A percentile compares a stretch with the other conserved stretches of the same genome.
These are phyloP conservation scores for Aspergillus pseudonomiae DNA, from an alignment of 2,329 filamentous ascomycete genomes.

Conservation along the genomic window DNA sequence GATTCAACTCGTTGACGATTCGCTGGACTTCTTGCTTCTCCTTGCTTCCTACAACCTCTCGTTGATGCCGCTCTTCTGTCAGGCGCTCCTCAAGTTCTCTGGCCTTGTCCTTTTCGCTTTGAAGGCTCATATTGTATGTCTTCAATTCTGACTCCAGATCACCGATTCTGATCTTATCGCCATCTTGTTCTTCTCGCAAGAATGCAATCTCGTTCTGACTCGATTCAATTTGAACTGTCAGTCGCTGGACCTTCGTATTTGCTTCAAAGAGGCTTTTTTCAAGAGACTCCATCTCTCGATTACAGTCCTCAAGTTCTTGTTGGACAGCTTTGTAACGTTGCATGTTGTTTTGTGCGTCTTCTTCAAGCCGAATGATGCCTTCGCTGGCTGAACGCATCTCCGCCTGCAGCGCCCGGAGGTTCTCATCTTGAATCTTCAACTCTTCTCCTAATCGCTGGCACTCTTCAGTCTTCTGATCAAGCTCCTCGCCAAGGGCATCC, in stretches of 20 bases:
- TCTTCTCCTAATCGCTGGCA: slow-evolving; percentile 71
- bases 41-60: slow-evolving; percentile 80
- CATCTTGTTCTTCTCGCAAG: slow-evolving; percentile 92
- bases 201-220: slow-evolving; percentile 93
- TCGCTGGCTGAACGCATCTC: slow-evolving; percentile 94
- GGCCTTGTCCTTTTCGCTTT: slow-evolving; percentile 79
- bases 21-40: slow-evolving; percentile 96
- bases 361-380: slow-evolving; percentile 81
- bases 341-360: slow-evolving; percentile 79
- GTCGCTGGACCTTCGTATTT: slow-evolving; percentile 82
- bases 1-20: slow-evolving; percentile 88
- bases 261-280: slow-evolving; percentile 83
- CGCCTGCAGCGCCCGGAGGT: slow-evolving; percentile 85
- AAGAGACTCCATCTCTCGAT: slow-evolving; percentile 81
- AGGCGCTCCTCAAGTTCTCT: slow-evolving; percentile 75
- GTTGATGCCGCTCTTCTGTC: slow-evolving; percentile 77
- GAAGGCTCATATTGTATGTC: slow-evolving; percentile 75
- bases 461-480: slow-evolving; percentile 72
- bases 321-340: slow-evolving; percentile 81
- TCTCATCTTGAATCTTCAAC: slow-evolving; percentile 76
- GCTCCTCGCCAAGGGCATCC: slow-evolving; percentile 62
- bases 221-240: slow-evolving; percentile 90
- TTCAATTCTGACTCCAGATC: slow-evolving; percentile 84
- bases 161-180: slow-evolving; percentile 96
- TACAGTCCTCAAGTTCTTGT: slow-evolving; percentile 78